phyloP scores from a whole-genome alignment of 2,329 filamentous ascomycete genomes.

The Sporothrix brasiliensis region DNA sequence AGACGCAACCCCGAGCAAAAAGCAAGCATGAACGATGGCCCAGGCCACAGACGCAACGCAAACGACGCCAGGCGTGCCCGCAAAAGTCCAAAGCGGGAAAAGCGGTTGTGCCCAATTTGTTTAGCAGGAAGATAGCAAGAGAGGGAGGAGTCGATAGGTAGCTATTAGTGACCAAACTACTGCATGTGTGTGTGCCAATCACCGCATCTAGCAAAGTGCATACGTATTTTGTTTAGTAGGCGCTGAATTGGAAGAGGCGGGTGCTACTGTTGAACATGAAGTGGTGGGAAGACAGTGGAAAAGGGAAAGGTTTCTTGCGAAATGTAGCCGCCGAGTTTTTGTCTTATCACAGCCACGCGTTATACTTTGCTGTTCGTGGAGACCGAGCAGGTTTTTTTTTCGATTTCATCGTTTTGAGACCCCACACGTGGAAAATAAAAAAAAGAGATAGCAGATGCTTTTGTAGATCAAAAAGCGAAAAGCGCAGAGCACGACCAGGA shows the following conservation, averaged over 20 bases:
- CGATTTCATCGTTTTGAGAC: neutral
- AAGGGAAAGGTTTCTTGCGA: neutral
- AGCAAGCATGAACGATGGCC: neutral
- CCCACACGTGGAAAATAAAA: constrained; percentile 15
- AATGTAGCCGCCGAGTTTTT: neutral
- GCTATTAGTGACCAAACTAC: neutral
- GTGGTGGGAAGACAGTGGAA: neutral
- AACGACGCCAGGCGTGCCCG: neutral
- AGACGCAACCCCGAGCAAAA: no score
- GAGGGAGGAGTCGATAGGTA: neutral
- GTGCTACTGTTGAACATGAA: neutral
- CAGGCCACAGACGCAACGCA: neutral
- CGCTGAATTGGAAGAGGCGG: neutral
- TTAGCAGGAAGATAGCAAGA: neutral
- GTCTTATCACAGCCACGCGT: neutral
- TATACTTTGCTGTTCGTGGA: constrained; percentile 1
- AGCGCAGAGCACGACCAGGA: no score
- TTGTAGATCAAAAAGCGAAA: neutral
- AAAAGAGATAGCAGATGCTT: neutral
- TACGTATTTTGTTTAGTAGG: neutral
- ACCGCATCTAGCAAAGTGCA: neutral
- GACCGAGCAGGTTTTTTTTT: neutral
- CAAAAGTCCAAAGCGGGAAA: constrained; percentile 2
- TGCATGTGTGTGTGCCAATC: constrained; percentile 10
- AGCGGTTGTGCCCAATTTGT: neutral